phyloP scores from a whole-genome alignment of 2,329 filamentous ascomycete genomes.

The Albophoma yamanashiensis region DNA sequence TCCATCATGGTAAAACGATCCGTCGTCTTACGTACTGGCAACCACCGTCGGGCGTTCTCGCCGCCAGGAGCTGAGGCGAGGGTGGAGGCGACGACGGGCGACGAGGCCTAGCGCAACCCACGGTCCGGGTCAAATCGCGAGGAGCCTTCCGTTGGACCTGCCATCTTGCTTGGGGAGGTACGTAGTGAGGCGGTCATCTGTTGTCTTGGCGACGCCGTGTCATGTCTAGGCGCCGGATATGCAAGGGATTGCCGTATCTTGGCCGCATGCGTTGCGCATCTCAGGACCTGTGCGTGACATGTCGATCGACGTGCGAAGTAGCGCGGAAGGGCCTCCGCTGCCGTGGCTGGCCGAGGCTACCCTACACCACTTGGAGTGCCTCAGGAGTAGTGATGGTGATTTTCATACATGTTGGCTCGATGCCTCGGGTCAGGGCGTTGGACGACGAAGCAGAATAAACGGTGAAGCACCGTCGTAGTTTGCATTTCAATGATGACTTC shows the following conservation, averaged over 20 bases:
- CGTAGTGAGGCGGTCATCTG: background rate
- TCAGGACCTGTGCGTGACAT: background rate
- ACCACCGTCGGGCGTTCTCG: background rate
- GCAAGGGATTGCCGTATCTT: background rate
- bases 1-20: background rate
- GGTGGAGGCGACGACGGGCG: background rate
- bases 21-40: background rate
- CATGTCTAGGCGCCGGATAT: background rate
- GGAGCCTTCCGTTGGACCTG: background rate
- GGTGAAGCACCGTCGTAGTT: no score
- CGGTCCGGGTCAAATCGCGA: background rate
- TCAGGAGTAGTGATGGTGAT: background rate
- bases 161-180: background rate
- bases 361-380: background rate
- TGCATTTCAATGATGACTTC: no score
- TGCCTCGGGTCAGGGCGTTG: no score
- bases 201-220: background rate
- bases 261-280: background rate
- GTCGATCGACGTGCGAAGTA: background rate
- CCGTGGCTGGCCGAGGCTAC: background rate
- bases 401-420: background rate
- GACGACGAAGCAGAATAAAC: background rate
- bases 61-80: background rate
- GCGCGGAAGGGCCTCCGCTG: background rate
- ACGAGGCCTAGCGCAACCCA: background rate